Conservation (phyloP, 768 basidiomycete species). For the Mycena latifolia region DNA sequence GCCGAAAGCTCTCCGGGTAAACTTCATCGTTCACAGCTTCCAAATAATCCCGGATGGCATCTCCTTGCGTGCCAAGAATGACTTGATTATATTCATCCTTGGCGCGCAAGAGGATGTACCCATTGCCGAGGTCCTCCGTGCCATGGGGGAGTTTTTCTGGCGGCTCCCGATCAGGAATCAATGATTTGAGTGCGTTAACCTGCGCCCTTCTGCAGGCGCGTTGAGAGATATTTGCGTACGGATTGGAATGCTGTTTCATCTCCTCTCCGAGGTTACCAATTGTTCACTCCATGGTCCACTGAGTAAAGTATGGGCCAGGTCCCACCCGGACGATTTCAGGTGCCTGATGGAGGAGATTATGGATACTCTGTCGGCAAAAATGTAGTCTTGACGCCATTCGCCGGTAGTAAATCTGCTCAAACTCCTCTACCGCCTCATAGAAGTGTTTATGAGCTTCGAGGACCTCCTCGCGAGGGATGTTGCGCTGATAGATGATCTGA, state of each 20-base stretch:
- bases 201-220: conserved; percentile 16
- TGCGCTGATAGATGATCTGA: conserved; percentile 12
- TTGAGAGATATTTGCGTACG: conserved; percentile 19
- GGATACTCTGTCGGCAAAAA: conserved; percentile 24
- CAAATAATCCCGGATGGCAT: conserved; percentile 4
- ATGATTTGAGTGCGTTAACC: conserved; percentile 26
- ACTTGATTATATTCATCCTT: conserved; percentile 21
- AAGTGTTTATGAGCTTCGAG: not conserved
- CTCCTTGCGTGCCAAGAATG: not conserved
- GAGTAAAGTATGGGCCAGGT: conserved; percentile 6
- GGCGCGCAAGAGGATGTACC: conserved; percentile 25
- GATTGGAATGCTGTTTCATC: conserved; percentile 17
- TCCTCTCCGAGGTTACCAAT: conserved; percentile 29
- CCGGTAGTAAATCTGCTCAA: conserved; percentile 18
- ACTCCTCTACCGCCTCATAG: conserved; percentile 10
- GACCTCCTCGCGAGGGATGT: not conserved
- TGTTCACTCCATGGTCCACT: conserved; percentile 31
- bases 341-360: conserved; percentile 13
- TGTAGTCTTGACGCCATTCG: not conserved
- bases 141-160: not conserved
- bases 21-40: not conserved
- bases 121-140: conserved; percentile 22
- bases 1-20: not conserved
- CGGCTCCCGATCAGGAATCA: conserved; percentile 31
- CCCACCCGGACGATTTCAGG: conserved; percentile 5